phyloP scores from a whole-genome alignment of 2,329 filamentous ascomycete genomes.

The Cordyceps javanica region DNA sequence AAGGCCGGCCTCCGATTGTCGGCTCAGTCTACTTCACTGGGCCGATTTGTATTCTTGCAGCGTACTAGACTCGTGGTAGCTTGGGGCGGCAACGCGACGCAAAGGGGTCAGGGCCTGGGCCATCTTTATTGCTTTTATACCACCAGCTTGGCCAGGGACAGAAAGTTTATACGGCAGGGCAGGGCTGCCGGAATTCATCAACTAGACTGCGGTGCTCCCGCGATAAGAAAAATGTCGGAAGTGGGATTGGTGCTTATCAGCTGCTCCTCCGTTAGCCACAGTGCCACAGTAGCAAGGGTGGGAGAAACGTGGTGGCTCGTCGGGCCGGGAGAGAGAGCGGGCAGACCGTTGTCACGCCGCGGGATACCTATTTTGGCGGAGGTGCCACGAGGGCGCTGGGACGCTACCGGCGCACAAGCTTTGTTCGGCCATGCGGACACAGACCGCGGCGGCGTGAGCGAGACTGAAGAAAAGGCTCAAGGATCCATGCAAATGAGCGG shows the following conservation, averaged over 20 bases:
- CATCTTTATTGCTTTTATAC: too few species aligned
- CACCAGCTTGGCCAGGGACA: too few species aligned
- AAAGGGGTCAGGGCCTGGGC: too few species aligned
- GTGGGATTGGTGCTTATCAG: conserved; percentile 2
- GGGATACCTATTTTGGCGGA: conserved; percentile 5
- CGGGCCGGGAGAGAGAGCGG: conserved; percentile 6
- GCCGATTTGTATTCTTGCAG: too few species aligned
- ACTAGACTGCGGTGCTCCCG: neutral
- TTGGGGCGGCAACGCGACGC: too few species aligned
- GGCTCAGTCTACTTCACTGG: too few species aligned
- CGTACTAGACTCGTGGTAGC: too few species aligned
- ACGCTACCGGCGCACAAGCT: neutral
- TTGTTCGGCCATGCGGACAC: neutral
- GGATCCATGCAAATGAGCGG: too few species aligned
- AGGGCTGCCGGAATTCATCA: neutral
- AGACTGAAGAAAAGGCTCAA: neutral
- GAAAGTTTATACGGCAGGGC: too few species aligned
- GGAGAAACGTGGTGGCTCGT: conserved; percentile 2
- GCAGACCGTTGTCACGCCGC: conserved; percentile 4
- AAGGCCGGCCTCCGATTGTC: too few species aligned
- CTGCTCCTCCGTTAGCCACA: neutral
- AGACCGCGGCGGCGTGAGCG: neutral
- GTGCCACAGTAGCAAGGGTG: neutral
- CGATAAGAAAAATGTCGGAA: neutral
- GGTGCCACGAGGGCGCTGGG: neutral